A percentile compares a stretch with the other conserved stretches of the same genome.
These are phyloP conservation scores for Litsea cubeba DNA, from an alignment of 164 flowering plant species.

Conservation along the genomic window DNA sequence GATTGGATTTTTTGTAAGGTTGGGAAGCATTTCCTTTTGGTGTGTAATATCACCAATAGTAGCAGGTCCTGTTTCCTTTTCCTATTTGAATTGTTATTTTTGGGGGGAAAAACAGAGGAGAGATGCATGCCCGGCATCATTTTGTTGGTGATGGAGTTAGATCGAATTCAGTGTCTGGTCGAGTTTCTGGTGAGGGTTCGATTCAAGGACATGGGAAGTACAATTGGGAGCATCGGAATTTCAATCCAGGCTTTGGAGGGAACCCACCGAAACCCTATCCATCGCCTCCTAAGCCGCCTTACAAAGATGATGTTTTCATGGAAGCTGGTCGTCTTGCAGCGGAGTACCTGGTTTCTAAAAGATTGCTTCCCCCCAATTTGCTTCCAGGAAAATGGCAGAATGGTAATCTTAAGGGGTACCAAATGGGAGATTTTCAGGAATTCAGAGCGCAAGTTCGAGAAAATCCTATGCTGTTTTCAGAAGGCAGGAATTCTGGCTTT, in stretches of 20 bases:
- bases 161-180: slow-evolving; percentile 23
- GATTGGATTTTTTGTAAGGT: no score
- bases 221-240: slow-evolving; percentile 44
- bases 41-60: no score
- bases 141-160: slow-evolving; percentile 62
- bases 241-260: slow-evolving; percentile 38
- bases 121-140: slow-evolving; percentile 59
- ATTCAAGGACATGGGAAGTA: slow-evolving; percentile 13
- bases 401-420: slow-evolving; percentile 16
- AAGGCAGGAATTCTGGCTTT: slow-evolving; percentile 50
- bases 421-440: slow-evolving; percentile 27
- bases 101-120: no score
- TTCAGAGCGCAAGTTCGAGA: slow-evolving; percentile 40
- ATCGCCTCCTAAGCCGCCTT: slow-evolving; percentile 19
- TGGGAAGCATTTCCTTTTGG: no score
- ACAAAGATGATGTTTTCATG: slow-evolving; percentile 53
- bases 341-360: slow-evolving; percentile 81
- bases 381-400: slow-evolving; percentile 52
- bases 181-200: not conserved
- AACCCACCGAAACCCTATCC: slow-evolving; percentile 29
- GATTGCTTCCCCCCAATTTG: slow-evolving; percentile 51
- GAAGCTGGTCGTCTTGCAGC: slow-evolving; percentile 95
- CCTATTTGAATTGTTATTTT: not conserved
- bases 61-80: not conserved
- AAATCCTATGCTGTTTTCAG: slow-evolving; percentile 24